Percentiles rank a stretch among this genome's conserved stretches.
These are phyloP conservation scores for Cyberlindnera veronae DNA, from an alignment of 805 yeast species.

Conservation along the genomic window DNA sequence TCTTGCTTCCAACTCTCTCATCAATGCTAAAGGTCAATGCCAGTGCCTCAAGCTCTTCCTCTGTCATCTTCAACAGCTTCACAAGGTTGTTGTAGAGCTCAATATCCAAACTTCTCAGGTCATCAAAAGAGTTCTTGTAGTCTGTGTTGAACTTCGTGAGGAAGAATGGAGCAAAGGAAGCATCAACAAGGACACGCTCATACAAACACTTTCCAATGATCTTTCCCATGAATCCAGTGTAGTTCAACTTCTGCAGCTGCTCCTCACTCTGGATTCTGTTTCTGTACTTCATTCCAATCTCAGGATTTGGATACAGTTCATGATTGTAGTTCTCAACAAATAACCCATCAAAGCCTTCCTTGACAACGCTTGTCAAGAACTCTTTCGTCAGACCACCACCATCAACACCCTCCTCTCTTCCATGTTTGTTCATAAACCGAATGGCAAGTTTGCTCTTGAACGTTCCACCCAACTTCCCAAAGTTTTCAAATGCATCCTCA, in stretches of 20 bases:
- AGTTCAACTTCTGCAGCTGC: slow-evolving; percentile 30
- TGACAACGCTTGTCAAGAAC: slow-evolving; percentile 68
- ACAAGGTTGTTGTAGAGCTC: slow-evolving; percentile 63
- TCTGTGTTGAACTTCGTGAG: slow-evolving; percentile 48
- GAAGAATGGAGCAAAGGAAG: slow-evolving; percentile 83
- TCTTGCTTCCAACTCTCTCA: slow-evolving; percentile 39
- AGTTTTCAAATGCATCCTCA: slow-evolving; percentile 68
- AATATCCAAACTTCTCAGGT: slow-evolving; percentile 65
- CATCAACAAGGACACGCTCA: slow-evolving; percentile 76
- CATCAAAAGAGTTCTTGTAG: slow-evolving; percentile 68
- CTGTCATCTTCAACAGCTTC: slow-evolving; percentile 53
- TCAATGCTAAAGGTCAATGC: slow-evolving; percentile 67
- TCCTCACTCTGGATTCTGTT: slow-evolving; percentile 32
- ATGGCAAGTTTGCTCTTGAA: slow-evolving; percentile 63
- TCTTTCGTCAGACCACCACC: slow-evolving; percentile 98
- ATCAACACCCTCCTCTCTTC: slow-evolving; percentile 86
- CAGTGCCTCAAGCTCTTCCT: slow-evolving; percentile 47
- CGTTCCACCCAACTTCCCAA: slow-evolving; percentile 47
- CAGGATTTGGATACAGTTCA: slow-evolving; percentile 73
- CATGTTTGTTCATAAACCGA: slow-evolving; percentile 66
- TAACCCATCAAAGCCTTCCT: slow-evolving; percentile 55
- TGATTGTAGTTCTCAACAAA: slow-evolving; percentile 47
- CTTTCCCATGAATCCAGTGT: slow-evolving; percentile 67
- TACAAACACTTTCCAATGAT: slow-evolving; percentile 86
- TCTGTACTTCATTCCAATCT: slow-evolving; percentile 36